These are phyloP conservation scores for Fraxinus platypoda DNA, from an alignment of 305 asterid genomes.

Conservation along the genomic window DNA sequence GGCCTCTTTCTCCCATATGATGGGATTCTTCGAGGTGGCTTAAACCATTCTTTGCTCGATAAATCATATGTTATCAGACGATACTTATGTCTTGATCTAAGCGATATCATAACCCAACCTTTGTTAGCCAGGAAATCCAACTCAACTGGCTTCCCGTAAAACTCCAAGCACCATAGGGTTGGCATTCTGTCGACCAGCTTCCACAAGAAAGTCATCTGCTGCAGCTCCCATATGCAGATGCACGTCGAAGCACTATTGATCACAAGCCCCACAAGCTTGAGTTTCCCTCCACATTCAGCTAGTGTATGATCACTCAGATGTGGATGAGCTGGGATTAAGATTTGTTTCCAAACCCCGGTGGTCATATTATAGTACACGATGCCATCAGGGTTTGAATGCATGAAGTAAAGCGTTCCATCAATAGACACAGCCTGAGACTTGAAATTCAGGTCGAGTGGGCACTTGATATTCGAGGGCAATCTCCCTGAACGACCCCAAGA, in stretches of 20 bases:
- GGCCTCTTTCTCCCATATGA: slow-evolving; percentile 45
- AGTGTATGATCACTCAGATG: slow-evolving; percentile 43
- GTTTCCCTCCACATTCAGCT: slow-evolving; percentile 45
- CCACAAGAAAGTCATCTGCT: slow-evolving; percentile 59
- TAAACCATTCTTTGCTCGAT: slow-evolving; percentile 44
- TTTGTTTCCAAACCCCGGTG: slow-evolving; percentile 45
- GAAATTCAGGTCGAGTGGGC: slow-evolving; percentile 43
- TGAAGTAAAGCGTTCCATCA: slow-evolving; percentile 35
- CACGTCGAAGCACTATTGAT: slow-evolving; percentile 46
- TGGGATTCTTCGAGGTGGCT: slow-evolving; percentile 46
- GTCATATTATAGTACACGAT: slow-evolving; percentile 40
- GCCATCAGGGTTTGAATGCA: slow-evolving; percentile 50
- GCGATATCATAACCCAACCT: slow-evolving; percentile 45
- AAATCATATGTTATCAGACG: slow-evolving; percentile 39
- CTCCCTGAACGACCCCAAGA: slow-evolving; percentile 38
- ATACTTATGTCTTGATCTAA: slow-evolving; percentile 48
- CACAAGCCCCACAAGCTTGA: slow-evolving; percentile 52
- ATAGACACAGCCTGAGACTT: slow-evolving; percentile 42
- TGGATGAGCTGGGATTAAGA: slow-evolving; percentile 37
- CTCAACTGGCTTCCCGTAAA: slow-evolving; percentile 52
- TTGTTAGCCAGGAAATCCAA: slow-evolving; percentile 55
- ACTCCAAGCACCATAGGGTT: slow-evolving; percentile 56
- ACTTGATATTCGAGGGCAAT: slow-evolving; percentile 35
- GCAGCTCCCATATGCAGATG: slow-evolving; percentile 56
- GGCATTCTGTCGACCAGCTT: slow-evolving; percentile 69